Conservation (phyloP, 148 eudicot species). For the Cornus controversa region DNA sequence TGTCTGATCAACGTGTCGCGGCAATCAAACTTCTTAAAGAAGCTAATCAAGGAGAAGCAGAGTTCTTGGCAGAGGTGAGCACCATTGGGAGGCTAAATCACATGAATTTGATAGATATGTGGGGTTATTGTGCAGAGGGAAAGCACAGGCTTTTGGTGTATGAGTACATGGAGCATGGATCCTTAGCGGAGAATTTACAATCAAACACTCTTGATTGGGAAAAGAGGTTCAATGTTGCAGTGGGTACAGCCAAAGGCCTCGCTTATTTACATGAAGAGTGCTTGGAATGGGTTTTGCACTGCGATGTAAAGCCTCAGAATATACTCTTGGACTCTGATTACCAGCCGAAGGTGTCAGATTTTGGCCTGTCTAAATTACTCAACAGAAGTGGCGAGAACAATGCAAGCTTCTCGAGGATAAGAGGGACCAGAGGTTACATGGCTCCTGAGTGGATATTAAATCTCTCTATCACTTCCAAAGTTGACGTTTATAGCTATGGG, state of each 20-base stretch:
- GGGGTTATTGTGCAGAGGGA: too few relatives aligned
- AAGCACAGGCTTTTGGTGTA: slow-evolving; percentile 14
- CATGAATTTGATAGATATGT: too few relatives aligned
- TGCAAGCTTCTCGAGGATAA: slow-evolving; percentile 5
- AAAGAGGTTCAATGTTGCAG: too few relatives aligned
- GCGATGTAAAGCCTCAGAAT: slow-evolving; percentile 28
- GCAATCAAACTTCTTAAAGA: slow-evolving; percentile 28
- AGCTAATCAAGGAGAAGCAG: slow-evolving; percentile 25
- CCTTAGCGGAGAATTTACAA: not conserved
- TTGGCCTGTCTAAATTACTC: slow-evolving; percentile 22
- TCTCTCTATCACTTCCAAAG: slow-evolving; percentile 14
- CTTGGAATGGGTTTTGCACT: slow-evolving; percentile 26
- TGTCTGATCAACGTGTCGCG: slow-evolving; percentile 17
- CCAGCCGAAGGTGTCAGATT: slow-evolving; percentile 23
- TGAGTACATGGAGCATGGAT: slow-evolving; percentile 23
- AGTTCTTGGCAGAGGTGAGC: slow-evolving; percentile 22
- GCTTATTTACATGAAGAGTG: slow-evolving; percentile 28
- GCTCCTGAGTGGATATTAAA: slow-evolving; percentile 17
- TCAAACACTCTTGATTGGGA: too few relatives aligned
- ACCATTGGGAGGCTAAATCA: too few relatives aligned
- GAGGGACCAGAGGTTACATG: slow-evolving; percentile 21
- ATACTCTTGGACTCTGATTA: slow-evolving; percentile 17
- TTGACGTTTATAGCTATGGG: slow-evolving; percentile 21
- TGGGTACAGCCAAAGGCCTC: slow-evolving; percentile 5
- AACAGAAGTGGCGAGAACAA: not conserved